phyloP scores from a whole-genome alignment of 352 stramenopile species.

The Phytopythium ostracodes region DNA sequence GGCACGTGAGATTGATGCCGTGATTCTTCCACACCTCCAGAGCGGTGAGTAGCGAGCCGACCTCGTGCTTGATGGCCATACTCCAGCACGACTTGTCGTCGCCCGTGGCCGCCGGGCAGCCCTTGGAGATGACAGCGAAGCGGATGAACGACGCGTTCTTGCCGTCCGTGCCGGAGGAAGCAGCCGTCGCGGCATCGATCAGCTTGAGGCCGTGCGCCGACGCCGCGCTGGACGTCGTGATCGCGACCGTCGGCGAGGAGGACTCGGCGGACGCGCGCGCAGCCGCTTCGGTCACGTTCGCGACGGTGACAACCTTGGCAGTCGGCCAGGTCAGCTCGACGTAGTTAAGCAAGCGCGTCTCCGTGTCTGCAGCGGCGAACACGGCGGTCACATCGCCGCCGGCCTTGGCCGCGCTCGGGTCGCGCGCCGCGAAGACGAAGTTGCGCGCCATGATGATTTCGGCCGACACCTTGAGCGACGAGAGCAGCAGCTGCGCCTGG shows the following conservation, averaged over 20 bases:
- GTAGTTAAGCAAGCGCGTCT: constrained; percentile 45
- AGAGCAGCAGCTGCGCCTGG: constrained; percentile 63
- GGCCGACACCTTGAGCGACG: constrained; percentile 72
- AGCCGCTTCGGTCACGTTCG: constrained; percentile 61
- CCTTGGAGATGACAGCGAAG: constrained; percentile 73
- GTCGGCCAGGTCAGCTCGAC: constrained; percentile 75
- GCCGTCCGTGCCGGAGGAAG: constrained; percentile 4
- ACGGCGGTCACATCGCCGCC: constrained; percentile 48
- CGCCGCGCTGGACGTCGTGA: constrained; percentile 51
- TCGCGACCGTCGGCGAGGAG: constrained; percentile 28
- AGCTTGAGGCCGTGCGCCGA: constrained; percentile 33
- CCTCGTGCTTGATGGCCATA: constrained; percentile 85
- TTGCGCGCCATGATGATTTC: constrained; percentile 66
- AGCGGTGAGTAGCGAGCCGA: constrained; percentile 75
- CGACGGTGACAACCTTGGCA: constrained; percentile 55
- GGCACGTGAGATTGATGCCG: constrained; percentile 74
- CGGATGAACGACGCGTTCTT: constrained; percentile 50
- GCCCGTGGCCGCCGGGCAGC: constrained; percentile 54
- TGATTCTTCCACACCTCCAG: constrained; percentile 83
- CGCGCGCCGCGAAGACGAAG: constrained; percentile 67
- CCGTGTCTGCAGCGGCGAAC: constrained; percentile 53
- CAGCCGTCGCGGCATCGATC: constrained; percentile 44
- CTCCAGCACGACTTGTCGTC: constrained; percentile 83
- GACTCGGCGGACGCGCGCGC: constrained; percentile 32
- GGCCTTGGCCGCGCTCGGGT: constrained; percentile 35